These are phyloP conservation scores for Strobilomyces dryophilus DNA, from an alignment of 768 basidiomycete genomes.

Conservation along the genomic window DNA sequence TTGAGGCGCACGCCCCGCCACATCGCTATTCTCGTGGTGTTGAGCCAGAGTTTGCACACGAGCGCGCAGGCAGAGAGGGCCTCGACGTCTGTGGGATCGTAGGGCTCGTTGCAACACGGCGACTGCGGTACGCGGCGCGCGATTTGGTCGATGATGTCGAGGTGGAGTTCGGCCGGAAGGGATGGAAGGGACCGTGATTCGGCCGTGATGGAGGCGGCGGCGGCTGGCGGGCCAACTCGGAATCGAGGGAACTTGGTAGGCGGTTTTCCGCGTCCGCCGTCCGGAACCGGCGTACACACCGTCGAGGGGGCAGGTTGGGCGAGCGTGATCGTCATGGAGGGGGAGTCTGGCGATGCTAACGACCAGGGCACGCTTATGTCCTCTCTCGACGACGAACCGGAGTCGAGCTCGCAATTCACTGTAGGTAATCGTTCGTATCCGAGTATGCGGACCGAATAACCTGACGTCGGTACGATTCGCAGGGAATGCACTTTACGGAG, in stretches of 20 bases:
- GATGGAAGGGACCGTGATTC: slow-evolving; percentile 12
- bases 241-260: neutral
- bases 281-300: neutral
- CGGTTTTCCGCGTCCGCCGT: neutral
- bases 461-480: slow-evolving; percentile 2
- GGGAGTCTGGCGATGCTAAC: neutral
- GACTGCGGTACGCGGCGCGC: slow-evolving; percentile 13
- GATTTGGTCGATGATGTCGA: slow-evolving; percentile 28
- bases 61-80: slow-evolving; percentile 25
- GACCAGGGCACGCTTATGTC: slow-evolving; percentile 11
- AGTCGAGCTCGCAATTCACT: neutral
- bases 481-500: slow-evolving; percentile 3
- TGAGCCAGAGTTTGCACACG: slow-evolving; percentile 30
- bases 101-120: slow-evolving; percentile 7
- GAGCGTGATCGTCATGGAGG: slow-evolving; percentile 13
- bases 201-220: neutral
- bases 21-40: slow-evolving; percentile 20
- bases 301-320: slow-evolving; percentile 7
- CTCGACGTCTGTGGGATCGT: slow-evolving; percentile 15
- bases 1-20: slow-evolving; percentile 23
- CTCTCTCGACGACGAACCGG: neutral
- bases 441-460: neutral
- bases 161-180: slow-evolving; percentile 29
- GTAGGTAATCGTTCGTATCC: slow-evolving; percentile 2
- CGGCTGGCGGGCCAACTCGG: neutral